Percentiles rank a stretch among this genome's conserved stretches.
Conservation (phyloP, 768 basidiomycete genomes). For the Jaapia argillacea region DNA sequence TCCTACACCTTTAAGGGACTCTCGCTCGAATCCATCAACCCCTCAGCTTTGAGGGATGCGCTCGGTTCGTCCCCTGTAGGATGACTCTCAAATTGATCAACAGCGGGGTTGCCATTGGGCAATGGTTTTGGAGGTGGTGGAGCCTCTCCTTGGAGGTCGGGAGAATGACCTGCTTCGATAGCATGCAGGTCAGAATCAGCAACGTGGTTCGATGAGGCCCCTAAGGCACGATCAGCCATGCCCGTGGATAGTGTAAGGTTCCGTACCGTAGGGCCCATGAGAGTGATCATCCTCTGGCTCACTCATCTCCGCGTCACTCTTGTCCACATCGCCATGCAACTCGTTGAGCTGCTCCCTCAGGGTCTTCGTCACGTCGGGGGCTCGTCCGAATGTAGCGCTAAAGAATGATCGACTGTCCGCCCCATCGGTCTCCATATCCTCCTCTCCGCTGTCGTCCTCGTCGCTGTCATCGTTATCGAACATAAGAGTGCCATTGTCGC, state of each 20-base stretch:
- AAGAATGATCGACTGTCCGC: constrained; percentile 31
- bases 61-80: constrained; percentile 47
- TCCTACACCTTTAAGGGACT: constrained; percentile 36
- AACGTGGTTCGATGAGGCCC: constrained; percentile 6
- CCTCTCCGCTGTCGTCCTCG: constrained; percentile 48
- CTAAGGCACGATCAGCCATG: constrained; percentile 25
- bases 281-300: constrained; percentile 17
- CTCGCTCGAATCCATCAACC: constrained; percentile 57
- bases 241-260: neutral
- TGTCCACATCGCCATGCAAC: constrained; percentile 41
- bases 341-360: constrained; percentile 56
- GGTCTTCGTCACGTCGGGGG: constrained; percentile 42
- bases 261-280: neutral
- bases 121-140: constrained; percentile 35
- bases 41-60: constrained; percentile 47
- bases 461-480: constrained; percentile 52
- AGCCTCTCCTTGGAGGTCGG: constrained; percentile 30
- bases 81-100: constrained; percentile 35
- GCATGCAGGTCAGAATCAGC: constrained; percentile 8
- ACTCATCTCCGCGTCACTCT: constrained; percentile 16
- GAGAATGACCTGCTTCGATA: too few species aligned
- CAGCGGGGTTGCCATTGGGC: constrained; percentile 33
- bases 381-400: constrained; percentile 33
- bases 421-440: constrained; percentile 13
- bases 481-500: constrained; percentile 43